phyloP scores from a whole-genome alignment of 2,329 filamentous ascomycete species.

The Ramichloridium luteum region DNA sequence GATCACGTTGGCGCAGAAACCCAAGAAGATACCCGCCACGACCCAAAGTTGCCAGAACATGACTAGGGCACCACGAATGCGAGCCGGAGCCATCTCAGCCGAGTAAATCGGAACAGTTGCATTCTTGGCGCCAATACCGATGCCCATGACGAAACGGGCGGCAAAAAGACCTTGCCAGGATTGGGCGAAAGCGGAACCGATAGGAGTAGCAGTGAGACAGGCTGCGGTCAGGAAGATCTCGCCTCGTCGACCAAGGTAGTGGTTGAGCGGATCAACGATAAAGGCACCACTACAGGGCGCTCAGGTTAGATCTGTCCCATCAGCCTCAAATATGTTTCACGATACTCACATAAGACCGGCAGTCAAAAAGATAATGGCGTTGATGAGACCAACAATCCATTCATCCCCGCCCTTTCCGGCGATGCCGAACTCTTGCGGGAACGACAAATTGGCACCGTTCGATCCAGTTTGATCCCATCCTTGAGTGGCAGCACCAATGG shows the following conservation, averaged over 20 bases:
- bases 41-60: conserved; percentile 71
- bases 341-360: conserved; percentile 21
- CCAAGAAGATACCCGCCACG: conserved; percentile 45
- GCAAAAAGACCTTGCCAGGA: conserved; percentile 49
- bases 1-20: conserved; percentile 52
- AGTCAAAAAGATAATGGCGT: conserved; percentile 42
- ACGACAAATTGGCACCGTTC: conserved; percentile 21
- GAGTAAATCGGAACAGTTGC: conserved; percentile 33
- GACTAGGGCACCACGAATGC: conserved; percentile 52
- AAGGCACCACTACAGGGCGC: conserved; percentile 25
- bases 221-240: conserved; percentile 27
- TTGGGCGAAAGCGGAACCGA: conserved; percentile 50
- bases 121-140: conserved; percentile 37
- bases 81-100: conserved; percentile 35
- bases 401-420: conserved; percentile 5
- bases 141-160: conserved; percentile 59
- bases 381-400: conserved; percentile 33
- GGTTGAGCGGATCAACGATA: conserved; percentile 43
- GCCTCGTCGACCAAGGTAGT: conserved; percentile 26
- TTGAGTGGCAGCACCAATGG: conserved; percentile 22
- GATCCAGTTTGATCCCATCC: conserved; percentile 25
- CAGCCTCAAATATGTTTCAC: background rate
- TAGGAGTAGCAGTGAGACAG: conserved; percentile 51
- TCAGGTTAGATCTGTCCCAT: background rate
- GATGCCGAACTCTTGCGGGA: no score